Evolutionary conservation across 768 basidiomycete species (phyloP).

Genomic region (Phallus indusiatus): DNA sequence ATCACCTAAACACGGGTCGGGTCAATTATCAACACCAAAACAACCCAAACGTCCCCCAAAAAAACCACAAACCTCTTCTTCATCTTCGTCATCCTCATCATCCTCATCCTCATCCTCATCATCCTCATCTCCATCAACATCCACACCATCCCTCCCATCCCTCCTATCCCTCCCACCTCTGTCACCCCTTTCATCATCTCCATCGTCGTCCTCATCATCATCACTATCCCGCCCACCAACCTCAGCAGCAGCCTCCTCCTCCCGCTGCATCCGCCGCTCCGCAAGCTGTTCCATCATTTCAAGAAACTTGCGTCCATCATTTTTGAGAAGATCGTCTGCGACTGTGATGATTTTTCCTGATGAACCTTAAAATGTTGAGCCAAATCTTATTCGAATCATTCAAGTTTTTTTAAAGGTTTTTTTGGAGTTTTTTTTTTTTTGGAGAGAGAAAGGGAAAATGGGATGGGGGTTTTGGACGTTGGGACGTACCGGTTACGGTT

Average conservation of each 20-base stretch:
- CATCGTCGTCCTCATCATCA: too few relatives aligned
- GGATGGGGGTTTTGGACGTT: too few relatives aligned
- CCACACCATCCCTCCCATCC: constrained; percentile 15
- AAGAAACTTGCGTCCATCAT: constrained; percentile 96
- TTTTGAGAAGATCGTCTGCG: constrained; percentile 96
- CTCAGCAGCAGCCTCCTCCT: constrained; percentile 52
- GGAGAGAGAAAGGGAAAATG: too few relatives aligned
- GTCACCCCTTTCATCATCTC: too few relatives aligned
- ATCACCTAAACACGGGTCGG: too few relatives aligned
- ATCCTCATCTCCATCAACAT: constrained; percentile 57
- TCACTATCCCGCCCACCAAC: too few relatives aligned
- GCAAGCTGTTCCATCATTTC: constrained; percentile 99
- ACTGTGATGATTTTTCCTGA: constrained; percentile 94
- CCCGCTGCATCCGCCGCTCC: constrained; percentile 85
- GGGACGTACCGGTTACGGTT: constrained; percentile 72
- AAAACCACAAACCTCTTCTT: constrained; percentile 29
- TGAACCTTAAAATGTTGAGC: constrained; percentile 35
- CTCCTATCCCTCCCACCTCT: too few relatives aligned
- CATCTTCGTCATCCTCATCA: constrained; percentile 39
- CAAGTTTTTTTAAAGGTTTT: too few relatives aligned
- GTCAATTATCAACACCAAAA: too few relatives aligned
- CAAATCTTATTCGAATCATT: too few relatives aligned
- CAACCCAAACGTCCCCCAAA: too few relatives aligned
- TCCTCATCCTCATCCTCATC: constrained; percentile 42
- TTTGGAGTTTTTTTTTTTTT: too few relatives aligned